Evolutionary conservation across 1,284 basidiomycete genomes (phyloP).

Genomic region (Malassezia arunalokei): DNA sequence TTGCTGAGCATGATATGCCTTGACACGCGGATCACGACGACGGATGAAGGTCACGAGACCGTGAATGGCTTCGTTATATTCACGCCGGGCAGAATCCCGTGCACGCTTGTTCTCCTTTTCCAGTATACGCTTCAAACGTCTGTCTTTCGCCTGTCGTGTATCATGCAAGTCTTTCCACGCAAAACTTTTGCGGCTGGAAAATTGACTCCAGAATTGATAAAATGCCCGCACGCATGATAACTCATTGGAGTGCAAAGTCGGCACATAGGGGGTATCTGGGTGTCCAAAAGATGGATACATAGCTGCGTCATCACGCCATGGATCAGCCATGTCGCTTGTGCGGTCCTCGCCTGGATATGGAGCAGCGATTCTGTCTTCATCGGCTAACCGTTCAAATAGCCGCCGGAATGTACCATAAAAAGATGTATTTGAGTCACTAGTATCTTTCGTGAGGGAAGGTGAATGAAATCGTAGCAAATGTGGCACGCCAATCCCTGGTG

Average conservation of each 20-base stretch:
- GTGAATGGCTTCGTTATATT: constrained; percentile 83
- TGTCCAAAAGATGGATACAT: constrained; percentile 65
- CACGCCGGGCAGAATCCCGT: constrained; percentile 70
- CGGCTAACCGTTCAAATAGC: constrained; percentile 69
- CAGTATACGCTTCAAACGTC: constrained; percentile 68
- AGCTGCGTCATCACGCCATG: constrained; percentile 15
- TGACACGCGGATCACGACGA: constrained; percentile 86
- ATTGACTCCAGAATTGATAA: constrained; percentile 77
- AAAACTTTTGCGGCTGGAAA: constrained; percentile 78
- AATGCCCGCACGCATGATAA: constrained; percentile 51
- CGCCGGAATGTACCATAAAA: constrained; percentile 85
- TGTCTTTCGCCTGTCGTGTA: constrained; percentile 68
- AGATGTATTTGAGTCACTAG: constrained; percentile 50
- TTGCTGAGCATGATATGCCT: constrained; percentile 48
- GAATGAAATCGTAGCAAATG: constrained; percentile 81
- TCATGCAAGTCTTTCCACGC: constrained; percentile 80
- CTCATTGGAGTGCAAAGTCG: constrained; percentile 15
- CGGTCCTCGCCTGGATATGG: constrained; percentile 48
- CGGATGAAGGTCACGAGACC: constrained; percentile 67
- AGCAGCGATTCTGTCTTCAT: constrained; percentile 59
- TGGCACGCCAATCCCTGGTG: constrained; percentile 64
- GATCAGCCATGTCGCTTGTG: constrained; percentile 27
- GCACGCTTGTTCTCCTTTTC: constrained; percentile 92
- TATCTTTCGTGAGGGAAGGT: constrained; percentile 58
- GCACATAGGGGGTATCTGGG: constrained; percentile 60